Base-by-base conservation (phyloP, 2,329 filamentous ascomycete species). In the Colletotrichum coccodes region DNA sequence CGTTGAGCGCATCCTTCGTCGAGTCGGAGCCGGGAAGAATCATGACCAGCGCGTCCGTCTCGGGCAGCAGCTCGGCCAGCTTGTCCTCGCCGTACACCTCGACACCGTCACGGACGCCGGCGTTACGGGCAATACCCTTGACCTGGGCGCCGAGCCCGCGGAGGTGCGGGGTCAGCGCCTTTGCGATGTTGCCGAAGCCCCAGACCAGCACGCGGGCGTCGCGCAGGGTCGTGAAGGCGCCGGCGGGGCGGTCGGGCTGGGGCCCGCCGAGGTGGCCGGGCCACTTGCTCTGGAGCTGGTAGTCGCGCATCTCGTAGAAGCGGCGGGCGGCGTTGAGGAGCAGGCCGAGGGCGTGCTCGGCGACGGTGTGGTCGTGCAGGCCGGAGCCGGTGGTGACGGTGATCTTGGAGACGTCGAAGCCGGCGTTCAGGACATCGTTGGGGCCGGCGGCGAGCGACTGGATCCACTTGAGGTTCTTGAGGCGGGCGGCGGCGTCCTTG, bases 111-210 rank as follows among this genome's bases (percentile, higher is more conserved):
- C 90, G 82, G 16, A 91, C 86, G 9, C 90, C 89, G 0, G 83
- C 73, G 9, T 75, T 76, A 14, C 89, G 82, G 14, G 90, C 90
- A 1, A 92, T 76, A 59, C 90, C 90, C 40, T 77, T 81, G 18
- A 92, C 89, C 1, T 82, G 80, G 12, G 90, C 87, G 28, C 90
- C 90, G 44, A 89, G 82, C 0, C 80, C 81, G 7, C 81, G 78
- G 4, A 91, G 80, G 72, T 83, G 82, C 26, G 89, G 89, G 6
- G 85, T 81, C 42, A 91, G 84, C 1, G 81, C 82, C 81, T 90
- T 89, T 36, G 88, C 89, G 60, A 91, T 91, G 77, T 91, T 91
- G 64, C 89, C 89, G 73, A 89, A 91, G 12, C 89, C 89, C 89
- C 89, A 91, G 73, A 91, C 81, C 36, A 87, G 78, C 4, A 91